A percentile compares a stretch with the other conserved stretches of the same genome.
These are phyloP conservation scores for Trichothecium roseum DNA, from an alignment of 2,329 filamentous ascomycete species.

Conservation along the genomic window DNA sequence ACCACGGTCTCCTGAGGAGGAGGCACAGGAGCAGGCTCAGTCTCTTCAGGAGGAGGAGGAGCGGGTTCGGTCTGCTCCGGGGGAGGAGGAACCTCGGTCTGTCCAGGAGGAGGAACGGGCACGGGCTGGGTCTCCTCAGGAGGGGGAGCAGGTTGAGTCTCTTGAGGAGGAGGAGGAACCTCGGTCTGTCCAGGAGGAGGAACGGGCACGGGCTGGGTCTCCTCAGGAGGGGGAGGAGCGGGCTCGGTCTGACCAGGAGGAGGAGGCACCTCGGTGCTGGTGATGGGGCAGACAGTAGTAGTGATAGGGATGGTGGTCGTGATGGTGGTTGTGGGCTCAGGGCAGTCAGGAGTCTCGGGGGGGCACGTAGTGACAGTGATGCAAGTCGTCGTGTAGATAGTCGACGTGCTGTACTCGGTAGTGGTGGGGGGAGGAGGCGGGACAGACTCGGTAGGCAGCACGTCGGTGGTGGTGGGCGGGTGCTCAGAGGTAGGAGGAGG, in stretches of 20 bases:
- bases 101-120: background rate
- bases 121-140: constrained; percentile 1
- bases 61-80: background rate
- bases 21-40: background rate
- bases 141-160: too few relatives aligned
- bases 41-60: background rate
- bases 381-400: constrained; percentile 12
- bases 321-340: constrained; percentile 8
- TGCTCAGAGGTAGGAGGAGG: constrained; percentile 9
- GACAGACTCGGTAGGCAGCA: constrained; percentile 1
- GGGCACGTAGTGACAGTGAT: constrained; percentile 12
- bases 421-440: constrained; percentile 1
- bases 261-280: constrained; percentile 2
- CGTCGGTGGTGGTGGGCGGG: constrained; percentile 8
- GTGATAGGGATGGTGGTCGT: constrained; percentile 6
- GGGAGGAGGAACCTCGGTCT: constrained; percentile 1
- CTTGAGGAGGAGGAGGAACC: constrained; percentile 2
- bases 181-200: constrained; percentile 1
- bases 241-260: constrained; percentile 1
- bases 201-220: background rate
- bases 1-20: constrained; percentile 1
- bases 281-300: constrained; percentile 7
- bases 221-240: constrained; percentile 4
- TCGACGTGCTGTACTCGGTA: constrained; percentile 11
- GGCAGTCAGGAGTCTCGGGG: constrained; percentile 7